phyloP scores from a whole-genome alignment of 257 asterid species.

The Capsicum rhomboideum region DNA sequence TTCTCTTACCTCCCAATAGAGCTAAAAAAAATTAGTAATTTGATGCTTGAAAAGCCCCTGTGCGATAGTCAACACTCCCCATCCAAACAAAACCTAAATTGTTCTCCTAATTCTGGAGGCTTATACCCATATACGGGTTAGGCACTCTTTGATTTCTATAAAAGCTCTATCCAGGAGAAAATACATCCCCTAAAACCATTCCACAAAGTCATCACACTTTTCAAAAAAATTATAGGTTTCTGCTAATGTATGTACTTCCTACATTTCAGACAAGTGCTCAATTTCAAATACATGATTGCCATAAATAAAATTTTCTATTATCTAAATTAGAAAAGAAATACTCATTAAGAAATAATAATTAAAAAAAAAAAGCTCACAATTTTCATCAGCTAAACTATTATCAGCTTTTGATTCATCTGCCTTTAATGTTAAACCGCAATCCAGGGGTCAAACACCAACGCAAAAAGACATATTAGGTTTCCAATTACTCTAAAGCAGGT shows the following conservation, averaged over 20 bases:
- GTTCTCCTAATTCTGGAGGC: neutral
- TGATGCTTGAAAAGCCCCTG: neutral
- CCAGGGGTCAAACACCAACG: slow-evolving; percentile 20
- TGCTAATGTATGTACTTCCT: neutral
- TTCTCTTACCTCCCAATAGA: neutral
- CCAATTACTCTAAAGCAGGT: neutral
- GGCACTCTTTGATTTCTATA: neutral
- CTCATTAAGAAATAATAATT: neutral
- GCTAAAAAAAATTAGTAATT: neutral
- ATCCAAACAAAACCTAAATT: too few relatives aligned
- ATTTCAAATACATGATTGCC: neutral
- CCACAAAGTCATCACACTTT: neutral
- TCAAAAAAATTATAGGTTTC: neutral
- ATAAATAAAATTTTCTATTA: neutral
- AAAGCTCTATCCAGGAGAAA: neutral
- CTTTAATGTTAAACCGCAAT: slow-evolving; percentile 21
- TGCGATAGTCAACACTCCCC: too few relatives aligned
- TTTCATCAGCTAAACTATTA: slow-evolving; percentile 26
- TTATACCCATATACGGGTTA: neutral
- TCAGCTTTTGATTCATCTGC: slow-evolving; percentile 20
- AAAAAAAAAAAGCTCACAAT: slow-evolving; percentile 36
- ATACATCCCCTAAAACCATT: neutral
- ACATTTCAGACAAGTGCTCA: neutral
- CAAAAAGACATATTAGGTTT: neutral
- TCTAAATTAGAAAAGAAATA: neutral